Evolutionary conservation across 139 green algal species (phyloP), one percentile per base, ranked within the genome.

Genomic region (Zygnema circumcarinatum): DNA sequence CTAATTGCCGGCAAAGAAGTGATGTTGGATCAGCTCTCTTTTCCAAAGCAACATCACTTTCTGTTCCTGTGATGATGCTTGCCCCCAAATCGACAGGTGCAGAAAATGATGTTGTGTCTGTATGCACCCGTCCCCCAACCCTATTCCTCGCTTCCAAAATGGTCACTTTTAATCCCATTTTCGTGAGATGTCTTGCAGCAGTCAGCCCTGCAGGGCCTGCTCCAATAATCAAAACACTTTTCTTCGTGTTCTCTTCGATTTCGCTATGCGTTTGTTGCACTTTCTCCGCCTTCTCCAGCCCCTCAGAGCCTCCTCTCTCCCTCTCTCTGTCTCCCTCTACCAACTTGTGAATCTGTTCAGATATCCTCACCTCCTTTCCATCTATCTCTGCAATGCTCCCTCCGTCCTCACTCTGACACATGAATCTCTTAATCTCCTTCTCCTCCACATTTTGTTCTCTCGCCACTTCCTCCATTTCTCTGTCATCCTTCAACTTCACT

Each of bases 81-180:
- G 96, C 96, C 7, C 96, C 96, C 33, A 98, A 87, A 90, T 98
- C 96, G 0, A 98, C 92, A 0, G 95, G 95, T 0, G 86, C 91
- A 41, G 41, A 88, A 75, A 98, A 95, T 7, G 87, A 84, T 0
- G 42, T 33, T 16, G 33, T 21, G 54, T 92, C 87, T 0, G 93
- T 95, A 88, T 96, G 92, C 62, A 98, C 92, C 0, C 96, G 93
- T 16, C 96, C 96, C 25, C 96, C 96, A 47, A 96, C 90, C 1
- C 94, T 91, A 2, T 96, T 83, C 16, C 94, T 69, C 1, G 95
- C 96, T 91, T 98, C 96, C 54, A 98, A 92, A 47, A 98, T 94
- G 25, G 92, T 36, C 32, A 84, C 82, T 20, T 83, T 21, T 52
- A 84, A 35, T 2, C 82, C 82, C 36, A 88, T 73, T 0, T 35